A percentile compares a stretch with the other conserved stretches of the same genome.
phyloP scores from a whole-genome alignment of 2,329 filamentous ascomycete species.

The Exophiala phaeomuriformis region DNA sequence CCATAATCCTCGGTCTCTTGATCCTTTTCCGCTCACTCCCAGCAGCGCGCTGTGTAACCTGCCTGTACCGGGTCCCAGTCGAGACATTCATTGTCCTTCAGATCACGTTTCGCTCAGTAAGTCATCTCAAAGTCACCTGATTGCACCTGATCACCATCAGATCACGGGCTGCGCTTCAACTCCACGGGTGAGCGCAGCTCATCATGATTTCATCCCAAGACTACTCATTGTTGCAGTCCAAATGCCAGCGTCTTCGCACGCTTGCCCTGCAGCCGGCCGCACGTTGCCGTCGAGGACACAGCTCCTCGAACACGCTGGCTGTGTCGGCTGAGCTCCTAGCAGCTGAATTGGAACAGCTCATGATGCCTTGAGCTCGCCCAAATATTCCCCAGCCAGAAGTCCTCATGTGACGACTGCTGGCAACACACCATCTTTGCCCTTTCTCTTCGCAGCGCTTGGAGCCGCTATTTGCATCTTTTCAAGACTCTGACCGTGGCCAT shows the following conservation, averaged over 20 bases:
- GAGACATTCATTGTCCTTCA: background rate
- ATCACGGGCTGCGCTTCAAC: constrained; percentile 9
- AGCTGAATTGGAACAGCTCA: background rate
- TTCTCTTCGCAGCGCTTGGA: background rate
- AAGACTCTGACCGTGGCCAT: constrained; percentile 7
- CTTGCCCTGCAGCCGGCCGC: background rate
- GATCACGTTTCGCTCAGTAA: constrained; percentile 14
- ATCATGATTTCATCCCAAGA: background rate
- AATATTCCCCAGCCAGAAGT: constrained; percentile 4
- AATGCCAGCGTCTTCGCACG: background rate
- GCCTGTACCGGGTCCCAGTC: constrained; percentile 6
- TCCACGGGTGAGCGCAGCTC: constrained; percentile 10
- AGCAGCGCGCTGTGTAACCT: background rate
- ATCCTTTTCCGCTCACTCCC: background rate
- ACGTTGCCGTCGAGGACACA: background rate
- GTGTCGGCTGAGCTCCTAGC: background rate
- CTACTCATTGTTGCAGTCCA: background rate
- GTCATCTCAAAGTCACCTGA: constrained; percentile 19
- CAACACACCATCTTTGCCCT: constrained; percentile 15
- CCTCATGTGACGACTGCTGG: constrained; percentile 20
- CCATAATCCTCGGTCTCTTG: background rate
- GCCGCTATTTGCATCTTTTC: background rate
- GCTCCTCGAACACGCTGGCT: background rate
- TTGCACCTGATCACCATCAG: constrained; percentile 15
- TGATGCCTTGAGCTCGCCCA: background rate